A percentile compares a stretch with the other conserved stretches of the same genome.
Evolutionary conservation across 768 basidiomycete genomes (phyloP).

Genomic region (Boletus subcaerulescens): DNA sequence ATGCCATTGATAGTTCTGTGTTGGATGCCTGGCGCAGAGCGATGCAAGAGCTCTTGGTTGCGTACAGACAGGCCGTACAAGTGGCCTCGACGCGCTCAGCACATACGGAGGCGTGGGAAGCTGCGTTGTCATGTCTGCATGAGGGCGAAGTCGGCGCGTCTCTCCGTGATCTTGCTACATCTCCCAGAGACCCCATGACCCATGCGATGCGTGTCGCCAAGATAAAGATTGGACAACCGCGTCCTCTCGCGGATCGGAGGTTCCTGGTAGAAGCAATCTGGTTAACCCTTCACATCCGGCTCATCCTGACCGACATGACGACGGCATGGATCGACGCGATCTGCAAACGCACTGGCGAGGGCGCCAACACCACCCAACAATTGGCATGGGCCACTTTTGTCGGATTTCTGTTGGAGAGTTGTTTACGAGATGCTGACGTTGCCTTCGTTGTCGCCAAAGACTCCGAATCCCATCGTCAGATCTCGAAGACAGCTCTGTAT

Average conservation of each 20-base stretch:
- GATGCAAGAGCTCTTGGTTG: constrained; percentile 34
- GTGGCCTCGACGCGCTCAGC: constrained; percentile 50
- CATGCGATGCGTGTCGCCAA: constrained; percentile 52
- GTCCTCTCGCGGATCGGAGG: constrained; percentile 56
- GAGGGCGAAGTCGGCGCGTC: constrained; percentile 42
- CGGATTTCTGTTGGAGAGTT: constrained; percentile 45
- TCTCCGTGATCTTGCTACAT: constrained; percentile 29
- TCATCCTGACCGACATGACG: constrained; percentile 47
- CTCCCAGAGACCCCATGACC: constrained; percentile 43
- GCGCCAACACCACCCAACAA: constrained; percentile 27
- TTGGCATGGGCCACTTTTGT: constrained; percentile 47
- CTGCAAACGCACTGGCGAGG: constrained; percentile 12
- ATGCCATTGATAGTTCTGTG: constrained; percentile 33
- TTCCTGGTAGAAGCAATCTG: constrained; percentile 62
- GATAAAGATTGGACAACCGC: constrained; percentile 52
- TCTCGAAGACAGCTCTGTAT: constrained; percentile 43
- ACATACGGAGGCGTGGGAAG: constrained; percentile 59
- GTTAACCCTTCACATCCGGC: constrained; percentile 50
- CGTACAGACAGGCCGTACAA: constrained; percentile 39
- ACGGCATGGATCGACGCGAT: constrained; percentile 39
- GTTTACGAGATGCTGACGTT: constrained; percentile 43
- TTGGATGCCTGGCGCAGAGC: constrained; percentile 38
- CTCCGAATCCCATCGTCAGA: constrained; percentile 53
- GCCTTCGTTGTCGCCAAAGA: constrained; percentile 45
- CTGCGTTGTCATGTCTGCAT: constrained; percentile 52